Conservation (phyloP, 2,329 filamentous ascomycete species). For the Pseudogymnoascus sp. region DNA sequence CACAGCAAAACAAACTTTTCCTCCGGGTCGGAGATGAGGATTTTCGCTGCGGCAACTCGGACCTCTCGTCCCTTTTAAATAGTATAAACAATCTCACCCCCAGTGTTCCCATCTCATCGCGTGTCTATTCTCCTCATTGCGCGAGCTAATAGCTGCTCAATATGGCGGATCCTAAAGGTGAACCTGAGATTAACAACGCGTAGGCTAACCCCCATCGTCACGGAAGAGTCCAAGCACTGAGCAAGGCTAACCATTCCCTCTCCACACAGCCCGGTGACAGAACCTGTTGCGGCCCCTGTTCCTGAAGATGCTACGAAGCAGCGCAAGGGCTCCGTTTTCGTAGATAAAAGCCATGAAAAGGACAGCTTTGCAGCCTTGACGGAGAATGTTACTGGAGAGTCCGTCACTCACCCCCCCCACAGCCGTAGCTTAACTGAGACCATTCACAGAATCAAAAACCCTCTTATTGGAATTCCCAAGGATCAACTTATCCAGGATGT, state of each 20-base stretch:
- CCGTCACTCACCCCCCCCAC: neutral
- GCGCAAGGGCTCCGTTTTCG: constrained; percentile 18
- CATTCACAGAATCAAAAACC: constrained; percentile 42
- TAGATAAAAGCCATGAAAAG: constrained; percentile 16
- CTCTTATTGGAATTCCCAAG: constrained; percentile 46
- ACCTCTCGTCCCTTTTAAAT: neutral
- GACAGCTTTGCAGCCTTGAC: constrained; percentile 20
- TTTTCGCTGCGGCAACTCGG: neutral
- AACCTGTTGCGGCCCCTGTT: neutral
- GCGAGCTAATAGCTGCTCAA: neutral
- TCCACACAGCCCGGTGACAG: neutral
- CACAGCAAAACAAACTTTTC: neutral
- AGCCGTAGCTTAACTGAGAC: neutral
- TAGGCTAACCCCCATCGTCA: neutral
- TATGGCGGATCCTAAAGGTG: neutral
- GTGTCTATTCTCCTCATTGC: neutral
- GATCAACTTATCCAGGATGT: constrained; percentile 45
- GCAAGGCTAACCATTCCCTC: neutral
- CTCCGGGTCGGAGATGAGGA: neutral
- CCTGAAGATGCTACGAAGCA: neutral
- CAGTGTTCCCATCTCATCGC: neutral
- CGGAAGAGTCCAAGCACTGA: neutral
- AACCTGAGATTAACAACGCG: neutral
- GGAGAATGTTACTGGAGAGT: constrained; percentile 23
- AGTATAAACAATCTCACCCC: neutral